Percentiles rank a stretch among this genome's conserved stretches.
phyloP scores from a whole-genome alignment of 2,329 filamentous ascomycete species.

The Triangularia setosa region DNA sequence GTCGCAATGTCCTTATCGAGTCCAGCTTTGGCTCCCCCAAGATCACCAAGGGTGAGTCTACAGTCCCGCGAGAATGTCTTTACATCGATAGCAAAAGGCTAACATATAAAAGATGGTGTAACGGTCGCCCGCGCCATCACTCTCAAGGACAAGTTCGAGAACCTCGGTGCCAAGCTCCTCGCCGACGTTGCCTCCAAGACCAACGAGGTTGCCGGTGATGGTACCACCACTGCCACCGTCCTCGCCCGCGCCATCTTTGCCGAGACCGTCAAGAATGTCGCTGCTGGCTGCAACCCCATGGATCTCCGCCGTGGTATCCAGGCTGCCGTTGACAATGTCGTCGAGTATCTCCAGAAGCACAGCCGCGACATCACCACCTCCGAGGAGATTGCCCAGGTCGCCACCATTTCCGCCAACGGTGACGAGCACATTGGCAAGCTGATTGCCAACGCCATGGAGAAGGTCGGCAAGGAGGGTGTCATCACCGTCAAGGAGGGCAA shows the following conservation, averaged over 20 bases:
- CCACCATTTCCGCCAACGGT: slow-evolving; percentile 96
- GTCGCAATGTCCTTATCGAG: slow-evolving; percentile 97
- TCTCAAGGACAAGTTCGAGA: slow-evolving; percentile 99
- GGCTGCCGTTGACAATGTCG: slow-evolving; percentile 89
- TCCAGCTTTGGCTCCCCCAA: slow-evolving; percentile 98
- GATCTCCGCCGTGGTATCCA: slow-evolving; percentile 96
- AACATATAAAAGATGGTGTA: slow-evolving; percentile 64
- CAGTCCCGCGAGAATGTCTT: slow-evolving; percentile 4
- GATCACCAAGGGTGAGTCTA: slow-evolving; percentile 84
- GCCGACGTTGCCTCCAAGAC: slow-evolving; percentile 99
- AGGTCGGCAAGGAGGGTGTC: slow-evolving; percentile 99
- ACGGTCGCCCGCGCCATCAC: slow-evolving; percentile 85
- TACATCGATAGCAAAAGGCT: background rate
- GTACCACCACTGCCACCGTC: slow-evolving; percentile 96
- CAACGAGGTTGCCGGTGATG: slow-evolving; percentile 97
- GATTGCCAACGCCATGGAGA: slow-evolving; percentile 98
- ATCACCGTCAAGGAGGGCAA: slow-evolving; percentile 99
- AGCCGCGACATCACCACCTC: slow-evolving; percentile 98
- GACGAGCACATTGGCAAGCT: slow-evolving; percentile 92
- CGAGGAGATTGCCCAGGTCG: slow-evolving; percentile 95
- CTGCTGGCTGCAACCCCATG: slow-evolving; percentile 99
- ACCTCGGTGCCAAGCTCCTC: slow-evolving; percentile 92
- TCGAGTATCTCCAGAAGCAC: slow-evolving; percentile 90
- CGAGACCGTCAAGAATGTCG: slow-evolving; percentile 99
- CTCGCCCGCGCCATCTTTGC: slow-evolving; percentile 98